Evolutionary conservation across 352 stramenopile species (phyloP), one percentile per base, ranked within the genome.

Genomic region (Halophytophthora batemanensis): DNA sequence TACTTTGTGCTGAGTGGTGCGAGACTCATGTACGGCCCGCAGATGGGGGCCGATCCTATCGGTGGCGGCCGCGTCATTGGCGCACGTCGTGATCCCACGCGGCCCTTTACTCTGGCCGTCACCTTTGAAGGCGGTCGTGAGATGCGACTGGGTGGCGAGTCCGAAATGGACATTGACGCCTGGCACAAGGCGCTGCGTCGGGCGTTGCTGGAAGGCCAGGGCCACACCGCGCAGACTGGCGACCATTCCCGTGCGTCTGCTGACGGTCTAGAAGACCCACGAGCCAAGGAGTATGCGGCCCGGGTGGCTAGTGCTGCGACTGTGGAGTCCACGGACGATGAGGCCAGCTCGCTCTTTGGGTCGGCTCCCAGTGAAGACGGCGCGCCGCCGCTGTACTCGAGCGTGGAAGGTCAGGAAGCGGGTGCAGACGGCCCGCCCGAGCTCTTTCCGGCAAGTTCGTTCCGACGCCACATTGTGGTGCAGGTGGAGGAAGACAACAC

Each of bases 1-100:
- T 92, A 82, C 49, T 92, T 92, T 56, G 76, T 87, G 23, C 59
- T 91, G 0, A 67, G 77, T 21, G 74, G 81, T 11, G 77, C 68
- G 23, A 57, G 77, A 18, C 55, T 94, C n/a, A 76, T 65, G 37
- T 92, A 92, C 64, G 77, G 66, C 14, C 61, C 69, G 29, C 62
- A 79, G 10, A 79, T 89, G 45, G 70, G 70, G 5, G 59, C 65
- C 3, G 52, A 82, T 18, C 49, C 61, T 19, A 61, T 91, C 11
- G 76, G 64, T 12, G 71, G 73, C 13, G 73, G 79, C 19, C 67
- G 63, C 12, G 68, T 94, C 23, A 68, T 86, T 17, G 79, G 73
- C 1, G 69, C 71, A 13, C 77, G 64, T 19, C 74, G 74, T 34
- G 80, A 89, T 42, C 54, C 68, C n/a, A 79, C 66, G n/a, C 60